phyloP scores from a whole-genome alignment of 176 grass and related monocot genomes.

The Hordeum marinum region DNA sequence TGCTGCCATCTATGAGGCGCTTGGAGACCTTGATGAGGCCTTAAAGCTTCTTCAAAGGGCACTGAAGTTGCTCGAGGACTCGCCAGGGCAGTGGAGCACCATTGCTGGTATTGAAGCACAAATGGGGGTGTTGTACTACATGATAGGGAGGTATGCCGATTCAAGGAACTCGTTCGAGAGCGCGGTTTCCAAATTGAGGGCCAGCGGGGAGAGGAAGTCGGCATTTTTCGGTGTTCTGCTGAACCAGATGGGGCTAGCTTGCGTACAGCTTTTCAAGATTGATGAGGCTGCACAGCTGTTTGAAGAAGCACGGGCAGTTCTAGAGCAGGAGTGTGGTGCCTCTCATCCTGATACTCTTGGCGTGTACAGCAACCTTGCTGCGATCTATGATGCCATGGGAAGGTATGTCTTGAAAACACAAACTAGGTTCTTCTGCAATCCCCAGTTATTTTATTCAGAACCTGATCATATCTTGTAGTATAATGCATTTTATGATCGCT shows the following conservation, averaged over 20 bases:
- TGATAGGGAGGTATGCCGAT: conserved; percentile 76
- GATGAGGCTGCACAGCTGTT: conserved; percentile 93
- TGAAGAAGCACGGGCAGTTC: conserved; percentile 80
- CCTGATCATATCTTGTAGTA: not conserved
- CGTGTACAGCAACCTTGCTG: conserved; percentile 93
- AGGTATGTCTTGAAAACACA: conserved; percentile 38
- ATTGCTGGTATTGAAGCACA: conserved; percentile 96
- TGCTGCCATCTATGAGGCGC: conserved; percentile 80
- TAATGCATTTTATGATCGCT: not conserved
- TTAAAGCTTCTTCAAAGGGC: conserved; percentile 86
- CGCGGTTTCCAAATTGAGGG: conserved; percentile 70
- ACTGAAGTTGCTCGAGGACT: conserved; percentile 71
- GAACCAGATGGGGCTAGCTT: conserved; percentile 96
- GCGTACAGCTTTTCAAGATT: conserved; percentile 96
- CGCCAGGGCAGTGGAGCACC: conserved; percentile 85
- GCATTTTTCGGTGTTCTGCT: conserved; percentile 92
- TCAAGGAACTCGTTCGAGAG: conserved; percentile 78
- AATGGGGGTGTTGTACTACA: conserved; percentile 92
- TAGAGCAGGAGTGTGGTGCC: conserved; percentile 81
- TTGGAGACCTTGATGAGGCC: conserved; percentile 83
- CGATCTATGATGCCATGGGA: conserved; percentile 98
- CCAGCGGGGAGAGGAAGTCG: conserved; percentile 76
- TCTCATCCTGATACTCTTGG: conserved; percentile 85
- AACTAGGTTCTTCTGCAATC: not conserved
- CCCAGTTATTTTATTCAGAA: not conserved